These are phyloP conservation scores for Acanthamoeba lenticulata DNA, from an alignment of 208 protist genomes.

Conservation along the genomic window DNA sequence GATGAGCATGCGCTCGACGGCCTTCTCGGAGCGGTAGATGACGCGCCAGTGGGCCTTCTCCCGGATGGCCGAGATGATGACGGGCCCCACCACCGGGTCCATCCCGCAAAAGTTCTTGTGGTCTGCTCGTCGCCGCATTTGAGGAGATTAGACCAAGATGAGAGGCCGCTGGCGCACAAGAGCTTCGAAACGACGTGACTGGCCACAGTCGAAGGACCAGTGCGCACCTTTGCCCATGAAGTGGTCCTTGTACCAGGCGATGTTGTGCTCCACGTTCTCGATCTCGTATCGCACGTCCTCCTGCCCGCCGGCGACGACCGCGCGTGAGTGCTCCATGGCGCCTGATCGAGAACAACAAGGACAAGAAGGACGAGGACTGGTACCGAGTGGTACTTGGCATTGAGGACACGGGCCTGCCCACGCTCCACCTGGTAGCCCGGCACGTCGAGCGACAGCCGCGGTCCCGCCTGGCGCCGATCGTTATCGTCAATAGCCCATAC, in stretches of 20 bases:
- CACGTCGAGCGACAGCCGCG: not conserved
- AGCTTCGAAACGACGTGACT: not conserved
- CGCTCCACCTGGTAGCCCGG: not conserved
- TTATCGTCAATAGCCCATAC: not conserved
- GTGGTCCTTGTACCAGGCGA: conserved; percentile 29
- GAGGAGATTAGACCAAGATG: not conserved
- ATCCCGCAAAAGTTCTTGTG: conserved; percentile 44
- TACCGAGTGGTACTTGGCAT: conserved; percentile 24
- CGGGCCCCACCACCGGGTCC: not conserved
- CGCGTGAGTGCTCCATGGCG: not conserved
- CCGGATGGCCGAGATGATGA: conserved; percentile 1
- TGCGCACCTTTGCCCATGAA: conserved; percentile 2
- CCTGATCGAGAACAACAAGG: not conserved
- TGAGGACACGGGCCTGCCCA: not conserved
- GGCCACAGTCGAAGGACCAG: not conserved
- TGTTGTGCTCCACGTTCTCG: conserved; percentile 33
- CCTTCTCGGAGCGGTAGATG: conserved; percentile 3
- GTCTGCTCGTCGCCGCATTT: not conserved
- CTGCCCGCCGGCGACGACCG: not conserved
- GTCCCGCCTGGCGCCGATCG: too few species aligned
- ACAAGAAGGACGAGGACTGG: not conserved
- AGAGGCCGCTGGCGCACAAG: not conserved
- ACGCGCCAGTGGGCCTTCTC: conserved; percentile 2
- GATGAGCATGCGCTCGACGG: not conserved
- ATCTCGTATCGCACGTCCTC: conserved; percentile 20